Evolutionary conservation across 1,284 basidiomycete genomes (phyloP).

Genomic region (Entoloma clypeatum): DNA sequence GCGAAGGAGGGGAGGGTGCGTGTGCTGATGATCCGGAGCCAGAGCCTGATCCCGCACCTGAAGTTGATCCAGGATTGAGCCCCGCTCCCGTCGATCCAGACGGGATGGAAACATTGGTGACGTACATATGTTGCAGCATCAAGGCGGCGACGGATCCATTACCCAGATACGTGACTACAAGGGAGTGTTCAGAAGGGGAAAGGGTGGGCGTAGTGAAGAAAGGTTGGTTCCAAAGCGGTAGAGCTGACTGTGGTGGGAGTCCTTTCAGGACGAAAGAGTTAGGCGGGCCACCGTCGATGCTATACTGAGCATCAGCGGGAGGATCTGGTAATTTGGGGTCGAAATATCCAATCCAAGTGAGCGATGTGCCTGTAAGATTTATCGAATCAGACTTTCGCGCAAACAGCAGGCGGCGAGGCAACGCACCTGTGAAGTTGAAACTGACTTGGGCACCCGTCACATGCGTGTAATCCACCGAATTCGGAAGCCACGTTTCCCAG

Average conservation of each 20-base stretch:
- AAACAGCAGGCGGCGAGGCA: not conserved
- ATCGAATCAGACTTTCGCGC: too few species aligned
- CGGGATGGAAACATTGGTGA: too few species aligned
- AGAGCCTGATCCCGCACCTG: too few species aligned
- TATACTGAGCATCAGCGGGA: slow-evolving; percentile 4
- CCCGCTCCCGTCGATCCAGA: too few species aligned
- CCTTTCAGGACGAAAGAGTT: slow-evolving; percentile 6
- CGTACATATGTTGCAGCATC: too few species aligned
- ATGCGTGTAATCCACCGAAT: slow-evolving; percentile 18
- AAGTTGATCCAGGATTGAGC: too few species aligned
- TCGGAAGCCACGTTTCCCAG: slow-evolving; percentile 17
- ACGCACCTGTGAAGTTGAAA: slow-evolving; percentile 23
- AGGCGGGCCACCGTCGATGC: slow-evolving; percentile 9
- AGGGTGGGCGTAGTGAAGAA: slow-evolving; percentile 14
- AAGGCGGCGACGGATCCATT: too few species aligned
- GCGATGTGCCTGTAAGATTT: slow-evolving; percentile 10
- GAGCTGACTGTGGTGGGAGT: slow-evolving; percentile 2
- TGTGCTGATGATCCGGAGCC: too few species aligned
- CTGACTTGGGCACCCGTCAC: slow-evolving; percentile 12
- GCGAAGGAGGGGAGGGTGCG: too few species aligned
- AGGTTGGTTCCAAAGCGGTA: slow-evolving; percentile 6
- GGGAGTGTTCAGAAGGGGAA: slow-evolving; percentile 4
- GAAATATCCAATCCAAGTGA: slow-evolving; percentile 10
- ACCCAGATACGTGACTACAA: slow-evolving; percentile 16
- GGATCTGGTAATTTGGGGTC: slow-evolving; percentile 1